Base-by-base conservation (phyloP, 2,329 filamentous ascomycete genomes). In the Tolypocladium inflatum region DNA sequence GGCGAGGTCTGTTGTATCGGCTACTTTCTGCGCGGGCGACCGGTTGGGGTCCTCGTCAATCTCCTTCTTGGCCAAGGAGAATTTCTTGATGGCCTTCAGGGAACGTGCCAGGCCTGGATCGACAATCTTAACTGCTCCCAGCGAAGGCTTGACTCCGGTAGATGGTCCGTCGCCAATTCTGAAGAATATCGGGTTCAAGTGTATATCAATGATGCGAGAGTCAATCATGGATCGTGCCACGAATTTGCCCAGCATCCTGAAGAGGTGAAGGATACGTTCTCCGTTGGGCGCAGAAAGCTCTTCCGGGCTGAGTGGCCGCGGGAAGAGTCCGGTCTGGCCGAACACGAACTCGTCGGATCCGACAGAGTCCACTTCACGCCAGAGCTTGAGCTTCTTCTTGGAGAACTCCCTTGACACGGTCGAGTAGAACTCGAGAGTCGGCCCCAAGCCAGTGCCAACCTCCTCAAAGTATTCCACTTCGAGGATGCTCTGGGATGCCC, bases 391-490 rank as follows among this genome's bases (percentile, higher is more conserved):
- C 73, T 95, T 97, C 80, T 93, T 97, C 79, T 94, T 96, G 1
- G 90, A 93, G 68, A 97, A 97, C 70, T 99, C 94, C 66, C 90
- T 94, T 0, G 94, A 99, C 1, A 97, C 93, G 0, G 90, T 96
- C 0, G 94, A 96, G 74, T 99, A 99, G 71, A 99, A 99, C 70
- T 99, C 94, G 17, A 99, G 81, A 0, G 94, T 99, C 4, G 94
- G 94, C 0, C 94, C 94, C 52, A 99, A 80, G 53, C 94, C 94
- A 30, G 95, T 99, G 58, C 94, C 94, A 26, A 99, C 94, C 74
- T 99, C 94, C 67, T 97, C 94, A 65, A 99, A 99, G 68, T 99
- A 99, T 68, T 99, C 95, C 2, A 99, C 93, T 69, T 99, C 94
- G 0, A 99, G 77, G 35, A 97, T 90, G 70, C 93, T 97, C 59